phyloP scores from a whole-genome alignment of 2,329 filamentous ascomycete species.

The Arachnopeziza araneosa region DNA sequence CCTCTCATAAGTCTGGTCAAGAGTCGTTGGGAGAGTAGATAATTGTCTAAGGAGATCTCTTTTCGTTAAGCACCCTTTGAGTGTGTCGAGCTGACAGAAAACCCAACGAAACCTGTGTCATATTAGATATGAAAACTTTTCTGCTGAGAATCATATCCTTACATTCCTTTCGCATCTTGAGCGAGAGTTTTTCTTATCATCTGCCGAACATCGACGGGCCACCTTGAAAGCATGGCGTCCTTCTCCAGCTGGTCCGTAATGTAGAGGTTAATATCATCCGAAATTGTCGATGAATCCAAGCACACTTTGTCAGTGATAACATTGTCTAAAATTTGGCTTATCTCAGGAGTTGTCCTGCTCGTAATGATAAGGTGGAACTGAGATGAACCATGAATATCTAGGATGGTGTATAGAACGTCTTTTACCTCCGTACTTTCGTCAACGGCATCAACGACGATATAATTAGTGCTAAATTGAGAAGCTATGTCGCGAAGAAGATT shows the following conservation, averaged over 20 bases:
- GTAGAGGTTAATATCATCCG: conserved; percentile 29
- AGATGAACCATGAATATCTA: conserved; percentile 3
- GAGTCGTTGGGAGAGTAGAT: no score
- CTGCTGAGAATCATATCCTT: conserved; percentile 2
- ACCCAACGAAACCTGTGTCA: background rate
- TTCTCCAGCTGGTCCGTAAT: conserved; percentile 22
- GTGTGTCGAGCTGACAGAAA: background rate
- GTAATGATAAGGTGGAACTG: conserved; percentile 24
- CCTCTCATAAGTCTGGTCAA: no score
- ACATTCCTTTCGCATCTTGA: conserved; percentile 30
- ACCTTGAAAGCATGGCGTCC: conserved; percentile 22
- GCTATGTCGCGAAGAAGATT: background rate
- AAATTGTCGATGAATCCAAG: conserved; percentile 11
- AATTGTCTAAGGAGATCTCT: no score
- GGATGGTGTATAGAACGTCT: conserved; percentile 20
- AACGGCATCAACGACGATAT: conserved; percentile 35
- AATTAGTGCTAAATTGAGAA: conserved; percentile 28
- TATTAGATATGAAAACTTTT: background rate
- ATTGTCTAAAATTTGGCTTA: conserved; percentile 24
- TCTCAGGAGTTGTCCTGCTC: conserved; percentile 32
- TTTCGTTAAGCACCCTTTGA: no score
- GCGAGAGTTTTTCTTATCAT: conserved; percentile 27
- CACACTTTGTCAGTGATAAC: conserved; percentile 15
- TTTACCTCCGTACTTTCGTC: conserved; percentile 31
- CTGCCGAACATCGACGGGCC: conserved; percentile 21